Base-by-base conservation (phyloP, 805 yeast species). In the Lipomyces starkeyi region DNA sequence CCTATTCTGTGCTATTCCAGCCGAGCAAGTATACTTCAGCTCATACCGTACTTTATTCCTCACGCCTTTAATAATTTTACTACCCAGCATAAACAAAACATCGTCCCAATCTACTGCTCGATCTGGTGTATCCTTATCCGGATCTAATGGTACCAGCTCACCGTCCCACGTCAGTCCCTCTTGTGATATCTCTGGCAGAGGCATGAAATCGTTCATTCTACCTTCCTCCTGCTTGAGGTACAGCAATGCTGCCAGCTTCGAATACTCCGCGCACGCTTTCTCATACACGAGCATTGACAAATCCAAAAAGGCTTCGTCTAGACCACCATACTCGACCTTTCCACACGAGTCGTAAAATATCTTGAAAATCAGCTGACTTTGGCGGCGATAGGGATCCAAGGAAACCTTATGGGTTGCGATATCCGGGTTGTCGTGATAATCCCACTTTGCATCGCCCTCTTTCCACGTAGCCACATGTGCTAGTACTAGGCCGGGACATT, bases 391-490 rank as follows among this genome's bases (percentile, higher is more conserved):
- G 0, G 97, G 97, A 75, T 95, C 98, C 64, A 95, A 80, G 1
- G 93, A 87, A 2, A 95, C 97, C 78, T 95, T 95, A 76, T 91
- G 91, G 47, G 83, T 78, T 1, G 81, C 84, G 2, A 90, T 88
- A 62, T 80, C 78, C 4, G 81, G 82, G 17, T 86, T 84, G 14
- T 86, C 83, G 47, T 82, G 84, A 74, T 93, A 91, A 62, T 87
- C 84, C 98, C 98, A 94, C 60, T 85, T 84, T 32, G 88, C 84
- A 69, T 91, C 93, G 3, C 98, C 98, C 73, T 89, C 90, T 74
- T 86, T 88, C 81, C 91, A 95, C 0, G 94, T 97, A 0, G 98
- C 97, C 0, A 97, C 97, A 77, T 95, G 99, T 1, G 95, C 93
- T 1, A 90, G 84, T 1, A 90, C 83, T 3, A 95, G 77, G 54